Percentiles rank a stretch among this genome's conserved stretches.
Evolutionary conservation across 805 yeast species (phyloP).

Genomic region (Novakomyces olei): DNA sequence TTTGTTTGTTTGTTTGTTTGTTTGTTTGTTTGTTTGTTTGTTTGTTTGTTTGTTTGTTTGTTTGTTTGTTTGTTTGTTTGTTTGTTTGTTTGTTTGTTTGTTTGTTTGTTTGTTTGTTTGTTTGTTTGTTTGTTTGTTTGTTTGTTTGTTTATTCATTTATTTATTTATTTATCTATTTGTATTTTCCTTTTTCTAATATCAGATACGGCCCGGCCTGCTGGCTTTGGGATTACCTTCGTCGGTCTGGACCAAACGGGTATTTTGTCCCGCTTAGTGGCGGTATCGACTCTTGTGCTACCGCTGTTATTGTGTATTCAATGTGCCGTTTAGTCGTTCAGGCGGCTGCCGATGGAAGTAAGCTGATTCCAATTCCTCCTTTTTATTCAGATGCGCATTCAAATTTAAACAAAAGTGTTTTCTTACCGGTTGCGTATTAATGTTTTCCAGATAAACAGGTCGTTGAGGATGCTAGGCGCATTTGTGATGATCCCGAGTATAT

Average conservation of each 20-base stretch:
- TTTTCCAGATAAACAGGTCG: conserved; percentile 28
- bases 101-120: no score
- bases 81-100: no score
- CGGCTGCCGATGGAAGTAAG: conserved; percentile 39
- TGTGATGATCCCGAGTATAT: conserved; percentile 36
- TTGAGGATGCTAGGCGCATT: conserved; percentile 48
- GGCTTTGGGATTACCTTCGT: conserved; percentile 96
- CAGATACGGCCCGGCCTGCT: conserved; percentile 98
- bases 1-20: no score
- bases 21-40: no score
- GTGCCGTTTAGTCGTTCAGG: conserved; percentile 66
- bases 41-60: no score
- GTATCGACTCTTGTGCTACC: conserved; percentile 95
- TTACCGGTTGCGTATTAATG: not conserved
- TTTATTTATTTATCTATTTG: no score
- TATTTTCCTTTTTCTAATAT: no score
- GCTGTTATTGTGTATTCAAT: conserved; percentile 83
- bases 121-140: no score
- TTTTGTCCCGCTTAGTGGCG: conserved; percentile 87
- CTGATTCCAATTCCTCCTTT: no score
- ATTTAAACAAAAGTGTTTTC: not conserved
- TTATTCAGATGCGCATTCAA: no score
- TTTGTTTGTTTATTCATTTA: no score
- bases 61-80: no score
- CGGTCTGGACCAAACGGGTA: conserved; percentile 79